Evolutionary conservation across 345 rosid species (phyloP), one percentile per base, ranked within the genome.

Genomic region (Bruguiera sexangula): DNA sequence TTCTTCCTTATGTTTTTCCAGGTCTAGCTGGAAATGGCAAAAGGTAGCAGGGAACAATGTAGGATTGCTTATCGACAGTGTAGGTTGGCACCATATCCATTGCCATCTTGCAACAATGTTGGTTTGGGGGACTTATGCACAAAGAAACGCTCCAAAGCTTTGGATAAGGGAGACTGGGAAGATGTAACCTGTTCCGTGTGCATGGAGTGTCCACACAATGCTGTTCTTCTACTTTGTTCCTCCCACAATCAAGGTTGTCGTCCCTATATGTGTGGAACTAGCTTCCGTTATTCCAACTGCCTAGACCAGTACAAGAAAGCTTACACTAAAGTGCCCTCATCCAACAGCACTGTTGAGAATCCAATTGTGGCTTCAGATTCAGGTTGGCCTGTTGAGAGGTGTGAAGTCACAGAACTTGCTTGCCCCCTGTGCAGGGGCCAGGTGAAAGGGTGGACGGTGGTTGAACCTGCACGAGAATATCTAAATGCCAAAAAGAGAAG

Each of bases 381-480:
- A 16, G 65, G 58, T 70, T 76, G 70, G 80, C 75, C 76, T 29
- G 55, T 37, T 62, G 86, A 71, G 66, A 93, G 86, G 71, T 79
- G 84, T 76, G 92, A 86, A 77, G 76, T 59, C 24, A 71, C 84
- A 15, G 85, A 89, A 71, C 90, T 94, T 75, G 83, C 85, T 1
- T 94, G 98, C 73, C 98, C 98, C 5, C 97, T 94, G 63, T 94
- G 97, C 80, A 83, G 98, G 78, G 98, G 98, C 55, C 89, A 91
- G 82, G 95, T 91, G 78, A 91, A 91, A 85, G 98, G 98, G 10
- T 94, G 97, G 96, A 94, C 96, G 21, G 95, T 91, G 56, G 96
- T 94, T 39, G 90, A 91, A 78, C 88, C 95, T 65, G 98, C 97
- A 0, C 80, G 97, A 27, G 84, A 87, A 54, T 88, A 66, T 80